Conservation (phyloP, 495 filamentous ascomycete species). For the Tuber indicum region DNA sequence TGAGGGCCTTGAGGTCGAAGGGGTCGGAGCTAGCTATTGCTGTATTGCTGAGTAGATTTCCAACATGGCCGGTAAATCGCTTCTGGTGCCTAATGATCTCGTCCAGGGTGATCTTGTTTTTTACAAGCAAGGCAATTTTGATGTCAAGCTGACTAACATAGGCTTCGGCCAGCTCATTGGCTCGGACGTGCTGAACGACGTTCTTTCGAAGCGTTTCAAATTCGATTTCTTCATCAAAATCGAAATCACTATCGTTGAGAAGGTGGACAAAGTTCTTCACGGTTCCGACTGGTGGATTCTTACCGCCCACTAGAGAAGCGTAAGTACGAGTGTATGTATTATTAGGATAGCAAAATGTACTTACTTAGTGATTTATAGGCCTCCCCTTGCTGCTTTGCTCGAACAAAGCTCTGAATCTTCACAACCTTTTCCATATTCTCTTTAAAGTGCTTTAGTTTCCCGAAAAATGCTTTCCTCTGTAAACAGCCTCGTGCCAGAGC, state of each 20-base stretch:
- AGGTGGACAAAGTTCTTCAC: conserved; percentile 97
- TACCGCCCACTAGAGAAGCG: conserved; percentile 70
- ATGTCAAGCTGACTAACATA: conserved; percentile 98
- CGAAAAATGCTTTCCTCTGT: conserved; percentile 66
- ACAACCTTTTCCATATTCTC: conserved; percentile 99
- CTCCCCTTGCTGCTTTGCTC: conserved; percentile 88
- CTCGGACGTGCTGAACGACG: conserved; percentile 92
- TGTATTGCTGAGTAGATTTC: conserved; percentile 75
- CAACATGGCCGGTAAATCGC: conserved; percentile 88
- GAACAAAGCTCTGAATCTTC: conserved; percentile 94
- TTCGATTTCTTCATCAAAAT: conserved; percentile 97
- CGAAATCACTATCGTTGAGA: conserved; percentile 95
- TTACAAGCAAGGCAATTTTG: conserved; percentile 96
- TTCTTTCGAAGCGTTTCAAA: conserved; percentile 87
- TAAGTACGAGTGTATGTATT: conserved; percentile 8
- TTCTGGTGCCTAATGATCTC: conserved; percentile 96
- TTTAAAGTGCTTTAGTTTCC: conserved; percentile 79
- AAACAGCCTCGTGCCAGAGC: conserved; percentile 64
- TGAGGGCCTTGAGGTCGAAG: conserved; percentile 92
- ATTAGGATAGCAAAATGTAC: conserved; percentile 5
- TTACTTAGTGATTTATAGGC: conserved; percentile 67
- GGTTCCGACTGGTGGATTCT: conserved; percentile 92
- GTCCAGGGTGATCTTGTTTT: conserved; percentile 98
- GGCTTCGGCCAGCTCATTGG: conserved; percentile 93
- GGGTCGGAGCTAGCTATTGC: conserved; percentile 84